Percentiles rank a stretch among this genome's conserved stretches.
These are phyloP conservation scores for Acanthamoeba sp. DNA, from an alignment of 208 protist genomes.

Conservation along the genomic window DNA sequence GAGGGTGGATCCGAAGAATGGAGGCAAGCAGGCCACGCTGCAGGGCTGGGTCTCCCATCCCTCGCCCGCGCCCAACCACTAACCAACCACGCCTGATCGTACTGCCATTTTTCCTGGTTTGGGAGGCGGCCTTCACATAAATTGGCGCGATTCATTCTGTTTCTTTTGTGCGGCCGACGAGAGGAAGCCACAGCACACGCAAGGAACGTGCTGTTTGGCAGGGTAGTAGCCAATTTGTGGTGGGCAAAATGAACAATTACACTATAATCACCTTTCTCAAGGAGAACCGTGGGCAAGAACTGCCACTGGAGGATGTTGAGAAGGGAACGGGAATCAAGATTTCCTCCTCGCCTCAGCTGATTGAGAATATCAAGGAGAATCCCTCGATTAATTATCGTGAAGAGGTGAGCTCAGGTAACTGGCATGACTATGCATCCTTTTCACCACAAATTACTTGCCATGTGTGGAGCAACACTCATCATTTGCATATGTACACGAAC, in stretches of 20 bases:
- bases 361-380: slow-evolving; percentile 53
- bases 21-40: slow-evolving; percentile 24
- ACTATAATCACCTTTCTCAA: slow-evolving; percentile 54
- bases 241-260: background rate
- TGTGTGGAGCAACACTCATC: background rate
- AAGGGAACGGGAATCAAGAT: slow-evolving; percentile 28
- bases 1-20: background rate
- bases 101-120: background rate
- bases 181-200: no score
- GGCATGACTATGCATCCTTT: background rate
- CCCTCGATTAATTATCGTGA: slow-evolving; percentile 39
- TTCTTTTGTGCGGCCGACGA: no score
- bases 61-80: no score
- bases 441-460: background rate
- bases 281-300: slow-evolving; percentile 14
- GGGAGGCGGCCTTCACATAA: no score
- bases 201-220: no score
- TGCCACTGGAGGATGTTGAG: slow-evolving; percentile 57
- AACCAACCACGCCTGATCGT: no score
- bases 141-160: no score
- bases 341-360: slow-evolving; percentile 41
- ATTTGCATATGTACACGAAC: background rate
- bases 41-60: slow-evolving; percentile 25
- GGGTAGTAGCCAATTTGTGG: no score
- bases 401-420: slow-evolving; percentile 36